These are phyloP conservation scores for Auricularia cornea DNA, from an alignment of 768 basidiomycete species.

Conservation along the genomic window DNA sequence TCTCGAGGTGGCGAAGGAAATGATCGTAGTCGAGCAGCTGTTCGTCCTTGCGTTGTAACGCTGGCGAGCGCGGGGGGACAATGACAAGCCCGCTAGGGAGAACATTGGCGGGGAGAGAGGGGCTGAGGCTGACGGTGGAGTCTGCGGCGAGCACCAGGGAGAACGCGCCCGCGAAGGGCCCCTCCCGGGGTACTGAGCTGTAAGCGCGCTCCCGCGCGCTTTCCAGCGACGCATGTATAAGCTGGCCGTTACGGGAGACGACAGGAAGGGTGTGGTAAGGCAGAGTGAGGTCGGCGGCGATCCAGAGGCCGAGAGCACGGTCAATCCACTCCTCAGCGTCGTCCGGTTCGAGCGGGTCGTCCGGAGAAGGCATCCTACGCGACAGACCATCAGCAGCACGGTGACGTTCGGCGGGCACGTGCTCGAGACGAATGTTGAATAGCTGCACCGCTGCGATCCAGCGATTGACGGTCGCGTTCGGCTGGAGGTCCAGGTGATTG, in stretches of 20 bases:
- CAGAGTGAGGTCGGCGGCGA: neutral
- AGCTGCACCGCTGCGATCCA: constrained; percentile 6
- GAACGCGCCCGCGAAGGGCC: neutral
- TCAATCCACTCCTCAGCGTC: neutral
- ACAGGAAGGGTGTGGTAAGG: neutral
- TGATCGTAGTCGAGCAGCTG: neutral
- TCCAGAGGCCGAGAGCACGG: neutral
- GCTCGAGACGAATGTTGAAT: constrained; percentile 17
- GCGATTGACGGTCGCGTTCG: constrained; percentile 5
- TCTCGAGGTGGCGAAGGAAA: neutral
- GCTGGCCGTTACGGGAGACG: neutral
- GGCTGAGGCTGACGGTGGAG: neutral
- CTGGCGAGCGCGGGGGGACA: neutral
- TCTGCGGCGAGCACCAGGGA: neutral
- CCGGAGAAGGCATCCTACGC: constrained; percentile 2
- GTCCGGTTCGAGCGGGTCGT: neutral
- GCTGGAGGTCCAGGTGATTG: constrained; percentile 4
- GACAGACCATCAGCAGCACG: constrained; percentile 18
- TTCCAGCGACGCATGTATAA: neutral
- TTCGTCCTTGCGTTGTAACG: neutral
- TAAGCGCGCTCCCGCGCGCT: neutral
- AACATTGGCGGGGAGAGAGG: neutral
- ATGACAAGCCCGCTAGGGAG: neutral
- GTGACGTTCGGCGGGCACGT: constrained; percentile 22
- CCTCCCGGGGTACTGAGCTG: neutral